These are phyloP conservation scores for Dothistroma septosporum DNA, from an alignment of 2,329 filamentous ascomycete species.

Conservation along the genomic window DNA sequence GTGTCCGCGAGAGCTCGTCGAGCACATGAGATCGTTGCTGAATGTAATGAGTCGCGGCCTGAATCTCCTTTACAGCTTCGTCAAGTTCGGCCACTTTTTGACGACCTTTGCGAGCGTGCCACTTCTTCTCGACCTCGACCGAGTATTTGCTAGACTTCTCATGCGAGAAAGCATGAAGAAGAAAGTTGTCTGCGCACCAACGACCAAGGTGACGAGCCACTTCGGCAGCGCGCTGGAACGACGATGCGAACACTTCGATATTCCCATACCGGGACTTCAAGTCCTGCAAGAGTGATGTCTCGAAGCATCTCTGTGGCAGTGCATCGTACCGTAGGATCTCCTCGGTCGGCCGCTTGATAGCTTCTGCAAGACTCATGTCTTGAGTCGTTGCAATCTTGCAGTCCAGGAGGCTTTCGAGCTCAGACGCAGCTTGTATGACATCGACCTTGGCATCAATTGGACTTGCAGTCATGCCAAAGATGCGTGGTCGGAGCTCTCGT, in stretches of 20 bases:
- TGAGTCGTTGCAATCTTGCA: conserved; percentile 76
- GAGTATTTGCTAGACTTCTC: conserved; percentile 26
- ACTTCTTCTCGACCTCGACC: conserved; percentile 27
- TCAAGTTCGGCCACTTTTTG: conserved; percentile 44
- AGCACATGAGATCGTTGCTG: conserved; percentile 14
- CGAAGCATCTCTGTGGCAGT: conserved; percentile 47
- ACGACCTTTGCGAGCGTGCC: conserved; percentile 30
- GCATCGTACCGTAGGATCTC: conserved; percentile 55
- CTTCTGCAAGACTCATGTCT: conserved; percentile 56
- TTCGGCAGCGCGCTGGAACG: conserved; percentile 57
- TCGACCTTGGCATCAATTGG: conserved; percentile 81
- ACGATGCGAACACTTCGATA: conserved; percentile 49
- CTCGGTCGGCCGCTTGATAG: conserved; percentile 57
- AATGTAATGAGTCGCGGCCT: conserved; percentile 50
- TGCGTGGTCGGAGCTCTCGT: conserved; percentile 57
- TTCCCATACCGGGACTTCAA: conserved; percentile 54
- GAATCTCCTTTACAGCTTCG: conserved; percentile 53
- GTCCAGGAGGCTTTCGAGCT: conserved; percentile 73
- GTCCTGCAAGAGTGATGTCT: conserved; percentile 61
- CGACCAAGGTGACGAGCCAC: conserved; percentile 66
- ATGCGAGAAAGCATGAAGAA: conserved; percentile 24
- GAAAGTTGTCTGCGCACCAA: conserved; percentile 77
- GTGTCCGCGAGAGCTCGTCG: not conserved
- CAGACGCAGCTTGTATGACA: conserved; percentile 59
- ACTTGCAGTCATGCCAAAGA: conserved; percentile 96